phyloP scores from a whole-genome alignment of 768 basidiomycete genomes.

The Termitomyces sp. region DNA sequence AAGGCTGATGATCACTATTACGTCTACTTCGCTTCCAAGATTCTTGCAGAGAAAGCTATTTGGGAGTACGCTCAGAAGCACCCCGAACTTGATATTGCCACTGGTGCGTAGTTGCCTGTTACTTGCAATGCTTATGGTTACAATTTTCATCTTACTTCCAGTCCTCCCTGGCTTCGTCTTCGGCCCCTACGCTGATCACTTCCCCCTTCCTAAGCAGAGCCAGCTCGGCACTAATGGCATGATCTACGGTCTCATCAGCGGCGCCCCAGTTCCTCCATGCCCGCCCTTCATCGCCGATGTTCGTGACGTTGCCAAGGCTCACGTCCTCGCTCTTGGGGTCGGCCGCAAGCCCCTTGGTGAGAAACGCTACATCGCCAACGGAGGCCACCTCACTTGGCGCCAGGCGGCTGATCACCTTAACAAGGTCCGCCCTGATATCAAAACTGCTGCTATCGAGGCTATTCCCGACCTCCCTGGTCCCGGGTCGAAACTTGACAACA shows the following conservation, averaged over 20 bases:
- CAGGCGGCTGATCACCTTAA: conserved; percentile 21
- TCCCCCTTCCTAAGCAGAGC: conserved; percentile 20
- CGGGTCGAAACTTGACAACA: conserved; percentile 19
- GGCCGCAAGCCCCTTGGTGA: conserved; percentile 16
- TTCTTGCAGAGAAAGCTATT: conserved; percentile 32
- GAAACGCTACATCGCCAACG: conserved; percentile 26
- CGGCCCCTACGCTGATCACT: conserved; percentile 28
- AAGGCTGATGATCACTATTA: conserved; percentile 22
- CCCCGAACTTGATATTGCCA: conserved; percentile 31
- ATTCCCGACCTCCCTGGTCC: conserved; percentile 18
- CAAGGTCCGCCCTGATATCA: conserved; percentile 17
- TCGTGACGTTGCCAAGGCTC: conserved; percentile 29
- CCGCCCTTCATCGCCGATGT: conserved; percentile 29
- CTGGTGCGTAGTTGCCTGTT: conserved; percentile 22
- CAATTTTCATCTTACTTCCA: conserved; percentile 2
- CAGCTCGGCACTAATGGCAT: conserved; percentile 25
- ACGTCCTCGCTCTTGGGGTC: conserved; percentile 25
- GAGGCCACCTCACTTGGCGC: conserved; percentile 22
- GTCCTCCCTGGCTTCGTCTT: conserved; percentile 32
- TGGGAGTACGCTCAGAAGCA: conserved; percentile 36
- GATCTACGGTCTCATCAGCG: conserved; percentile 22
- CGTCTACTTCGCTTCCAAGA: conserved; percentile 36
- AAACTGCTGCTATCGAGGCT: conserved; percentile 7
- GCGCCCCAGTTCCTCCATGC: conserved; percentile 13
- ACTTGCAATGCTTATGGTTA: background rate